phyloP scores from a whole-genome alignment of 2,329 filamentous ascomycete genomes.

The Talaromyces piceae region DNA sequence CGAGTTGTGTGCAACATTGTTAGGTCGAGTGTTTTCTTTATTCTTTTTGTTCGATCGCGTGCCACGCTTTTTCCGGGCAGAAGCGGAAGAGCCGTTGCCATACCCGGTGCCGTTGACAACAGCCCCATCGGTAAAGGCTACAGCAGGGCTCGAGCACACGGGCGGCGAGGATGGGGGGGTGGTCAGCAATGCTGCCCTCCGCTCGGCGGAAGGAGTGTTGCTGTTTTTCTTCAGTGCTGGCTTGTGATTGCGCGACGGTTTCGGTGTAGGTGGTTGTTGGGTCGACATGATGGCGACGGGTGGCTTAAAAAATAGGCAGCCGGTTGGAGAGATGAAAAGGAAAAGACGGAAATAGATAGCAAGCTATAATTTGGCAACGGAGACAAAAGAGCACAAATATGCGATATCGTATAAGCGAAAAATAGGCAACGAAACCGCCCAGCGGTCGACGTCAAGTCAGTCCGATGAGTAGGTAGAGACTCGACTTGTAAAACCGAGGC shows the following conservation, averaged over 20 bases:
- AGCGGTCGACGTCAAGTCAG: constrained; percentile 12
- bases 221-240: constrained; percentile 29
- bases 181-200: constrained; percentile 21
- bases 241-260: constrained; percentile 30
- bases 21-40: constrained; percentile 18
- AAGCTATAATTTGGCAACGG: constrained; percentile 1
- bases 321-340: constrained; percentile 25
- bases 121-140: constrained; percentile 20
- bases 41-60: constrained; percentile 30
- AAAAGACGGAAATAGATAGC: constrained; percentile 14
- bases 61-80: constrained; percentile 28
- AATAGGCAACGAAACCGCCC: constrained; percentile 12
- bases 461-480: constrained; percentile 10
- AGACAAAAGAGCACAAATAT: constrained; percentile 2
- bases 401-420: constrained; percentile 6
- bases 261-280: constrained; percentile 33
- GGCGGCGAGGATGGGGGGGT: constrained; percentile 33
- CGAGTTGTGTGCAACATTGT: constrained; percentile 17
- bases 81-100: constrained; percentile 12
- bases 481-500: neutral
- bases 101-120: constrained; percentile 18
- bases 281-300: constrained; percentile 42
- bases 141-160: constrained; percentile 20
- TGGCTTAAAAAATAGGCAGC: constrained; percentile 47
- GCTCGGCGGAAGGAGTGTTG: constrained; percentile 24